Conservation (phyloP, 2,329 filamentous ascomycete genomes). For the Pseudocercospora ulei region DNA sequence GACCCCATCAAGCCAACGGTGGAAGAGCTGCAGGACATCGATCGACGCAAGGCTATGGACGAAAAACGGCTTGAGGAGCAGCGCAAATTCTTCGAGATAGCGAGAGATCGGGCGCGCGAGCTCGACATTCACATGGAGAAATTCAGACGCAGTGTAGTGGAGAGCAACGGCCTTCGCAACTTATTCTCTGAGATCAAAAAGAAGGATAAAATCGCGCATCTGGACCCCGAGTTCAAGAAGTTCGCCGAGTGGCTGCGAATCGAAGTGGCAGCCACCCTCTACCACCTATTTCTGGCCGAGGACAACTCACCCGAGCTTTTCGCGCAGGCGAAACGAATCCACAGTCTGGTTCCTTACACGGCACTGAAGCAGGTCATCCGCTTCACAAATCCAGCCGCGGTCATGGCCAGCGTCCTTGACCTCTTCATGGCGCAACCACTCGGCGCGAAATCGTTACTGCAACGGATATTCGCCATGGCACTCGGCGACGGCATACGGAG, state of each 20-base stretch:
- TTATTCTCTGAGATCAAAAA: constrained; percentile 88
- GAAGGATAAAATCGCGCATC: constrained; percentile 74
- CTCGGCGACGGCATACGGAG: constrained; percentile 80
- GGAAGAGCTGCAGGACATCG: constrained; percentile 74
- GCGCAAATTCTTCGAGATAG: constrained; percentile 89
- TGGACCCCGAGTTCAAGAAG: constrained; percentile 93
- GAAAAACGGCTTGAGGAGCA: constrained; percentile 86
- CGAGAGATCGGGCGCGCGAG: constrained; percentile 76
- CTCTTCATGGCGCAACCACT: constrained; percentile 94
- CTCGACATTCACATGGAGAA: constrained; percentile 96
- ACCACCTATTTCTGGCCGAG: constrained; percentile 93
- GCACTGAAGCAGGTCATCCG: constrained; percentile 94
- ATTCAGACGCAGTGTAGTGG: constrained; percentile 58
- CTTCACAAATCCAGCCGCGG: constrained; percentile 88
- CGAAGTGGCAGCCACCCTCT: constrained; percentile 90
- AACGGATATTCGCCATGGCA: constrained; percentile 87
- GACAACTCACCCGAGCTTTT: constrained; percentile 97
- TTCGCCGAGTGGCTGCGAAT: constrained; percentile 98
- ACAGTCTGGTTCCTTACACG: constrained; percentile 86
- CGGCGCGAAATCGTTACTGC: constrained; percentile 76
- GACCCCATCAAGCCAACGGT: constrained; percentile 65
- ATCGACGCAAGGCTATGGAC: constrained; percentile 70
- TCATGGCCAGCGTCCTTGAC: constrained; percentile 93
- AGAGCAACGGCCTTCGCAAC: constrained; percentile 77
- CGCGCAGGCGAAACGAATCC: constrained; percentile 84